Percentiles rank a stretch among this genome's conserved stretches.
phyloP scores from a whole-genome alignment of 164 flowering plant genomes.

The Amborella trichopoda region DNA sequence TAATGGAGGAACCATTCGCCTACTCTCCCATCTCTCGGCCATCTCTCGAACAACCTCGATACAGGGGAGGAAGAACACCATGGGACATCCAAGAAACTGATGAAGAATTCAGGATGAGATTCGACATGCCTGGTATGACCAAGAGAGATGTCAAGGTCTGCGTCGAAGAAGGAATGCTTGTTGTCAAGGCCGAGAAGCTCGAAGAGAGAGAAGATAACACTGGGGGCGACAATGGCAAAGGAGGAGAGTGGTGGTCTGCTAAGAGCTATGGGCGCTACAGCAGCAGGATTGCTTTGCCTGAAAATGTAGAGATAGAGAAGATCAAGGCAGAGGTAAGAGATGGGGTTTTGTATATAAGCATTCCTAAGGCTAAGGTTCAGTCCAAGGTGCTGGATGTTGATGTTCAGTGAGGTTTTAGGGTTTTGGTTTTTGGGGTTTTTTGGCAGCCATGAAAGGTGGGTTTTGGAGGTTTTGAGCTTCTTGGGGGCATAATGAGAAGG shows the following conservation, averaged over 20 bases:
- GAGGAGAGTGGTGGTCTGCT: conserved; percentile 47
- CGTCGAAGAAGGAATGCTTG: conserved; percentile 81
- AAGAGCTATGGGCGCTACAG: conserved; percentile 63
- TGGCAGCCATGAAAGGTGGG: too few relatives aligned
- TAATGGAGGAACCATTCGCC: conserved; percentile 56
- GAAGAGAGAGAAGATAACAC: conserved; percentile 7
- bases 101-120: conserved; percentile 53
- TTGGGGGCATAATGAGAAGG: too few relatives aligned
- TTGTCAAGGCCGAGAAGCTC: conserved; percentile 56
- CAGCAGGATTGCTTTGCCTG: conserved; percentile 65
- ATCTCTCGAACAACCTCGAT: conserved; percentile 19
- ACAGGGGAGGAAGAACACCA: conserved; percentile 64
- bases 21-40: conserved; percentile 32
- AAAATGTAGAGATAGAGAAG: conserved; percentile 60
- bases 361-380: conserved; percentile 38
- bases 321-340: conserved; percentile 73
- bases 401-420: conserved; percentile 25
- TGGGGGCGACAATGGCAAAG: conserved; percentile 4
- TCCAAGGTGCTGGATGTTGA: conserved; percentile 40
- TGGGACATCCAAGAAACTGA: conserved; percentile 82
- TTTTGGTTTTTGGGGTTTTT: too few relatives aligned
- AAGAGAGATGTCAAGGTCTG: conserved; percentile 69
- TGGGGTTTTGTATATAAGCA: conserved; percentile 64
- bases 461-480: too few relatives aligned
- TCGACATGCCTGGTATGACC: conserved; percentile 91